Evolutionary conservation across 2,329 filamentous ascomycete species (phyloP).

Genomic region (Apiospora koreana): DNA sequence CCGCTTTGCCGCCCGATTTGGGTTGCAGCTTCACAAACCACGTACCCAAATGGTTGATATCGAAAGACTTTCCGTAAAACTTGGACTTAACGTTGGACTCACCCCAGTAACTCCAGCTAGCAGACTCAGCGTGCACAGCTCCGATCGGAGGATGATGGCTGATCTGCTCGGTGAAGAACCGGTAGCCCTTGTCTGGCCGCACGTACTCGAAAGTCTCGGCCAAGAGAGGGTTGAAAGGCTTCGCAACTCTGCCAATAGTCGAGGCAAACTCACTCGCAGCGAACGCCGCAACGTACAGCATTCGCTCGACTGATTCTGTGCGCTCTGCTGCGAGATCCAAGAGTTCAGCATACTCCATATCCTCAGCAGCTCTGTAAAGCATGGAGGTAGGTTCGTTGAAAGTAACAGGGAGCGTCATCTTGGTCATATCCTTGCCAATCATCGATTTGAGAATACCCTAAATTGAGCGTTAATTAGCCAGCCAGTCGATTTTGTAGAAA

Average conservation of each 20-base stretch:
- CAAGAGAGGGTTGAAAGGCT: constrained; percentile 95
- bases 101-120: constrained; percentile 96
- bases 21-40: constrained; percentile 92
- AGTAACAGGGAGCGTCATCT: constrained; percentile 97
- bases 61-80: constrained; percentile 96
- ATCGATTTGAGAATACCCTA: constrained; percentile 97
- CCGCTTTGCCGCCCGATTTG: constrained; percentile 71
- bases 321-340: constrained; percentile 86
- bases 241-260: constrained; percentile 93
- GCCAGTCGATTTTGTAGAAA: not conserved
- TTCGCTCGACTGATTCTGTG: constrained; percentile 82
- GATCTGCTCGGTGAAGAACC: constrained; percentile 98
- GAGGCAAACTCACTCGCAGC: constrained; percentile 96
- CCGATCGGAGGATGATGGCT: constrained; percentile 96
- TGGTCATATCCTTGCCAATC: constrained; percentile 99
- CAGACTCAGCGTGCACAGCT: constrained; percentile 87
- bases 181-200: constrained; percentile 93
- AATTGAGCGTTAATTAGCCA: constrained; percentile 24
- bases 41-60: constrained; percentile 93
- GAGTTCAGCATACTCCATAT: constrained; percentile 96
- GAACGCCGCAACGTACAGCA: constrained; percentile 94
- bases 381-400: constrained; percentile 98
- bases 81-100: constrained; percentile 95
- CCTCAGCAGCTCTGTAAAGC: constrained; percentile 91
- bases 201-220: constrained; percentile 98